These are phyloP conservation scores for Afroboletus lepidellus DNA, from an alignment of 1,284 basidiomycete species.

Conservation along the genomic window DNA sequence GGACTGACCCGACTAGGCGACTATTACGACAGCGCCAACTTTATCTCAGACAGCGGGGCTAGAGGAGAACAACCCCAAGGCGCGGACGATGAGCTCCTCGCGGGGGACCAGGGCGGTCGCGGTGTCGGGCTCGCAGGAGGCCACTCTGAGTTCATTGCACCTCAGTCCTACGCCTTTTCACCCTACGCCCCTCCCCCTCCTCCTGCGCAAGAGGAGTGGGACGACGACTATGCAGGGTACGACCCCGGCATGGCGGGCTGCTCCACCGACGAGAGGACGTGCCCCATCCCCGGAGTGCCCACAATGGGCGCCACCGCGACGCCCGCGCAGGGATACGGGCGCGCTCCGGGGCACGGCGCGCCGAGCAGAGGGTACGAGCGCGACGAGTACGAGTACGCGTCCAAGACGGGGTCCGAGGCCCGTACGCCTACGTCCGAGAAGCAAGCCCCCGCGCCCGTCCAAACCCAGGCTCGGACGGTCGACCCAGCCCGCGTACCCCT, in stretches of 20 bases:
- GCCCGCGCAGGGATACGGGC: background rate
- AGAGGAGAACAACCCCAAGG: no score
- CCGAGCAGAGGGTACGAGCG: slow-evolving; percentile 4
- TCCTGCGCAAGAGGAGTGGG: no score
- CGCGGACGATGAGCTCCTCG: background rate
- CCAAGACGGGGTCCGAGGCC: background rate
- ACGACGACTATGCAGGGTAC: slow-evolving; percentile 19
- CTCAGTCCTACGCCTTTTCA: background rate
- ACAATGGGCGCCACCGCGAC: background rate
- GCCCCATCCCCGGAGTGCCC: slow-evolving; percentile 16
- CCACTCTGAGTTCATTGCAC: background rate
- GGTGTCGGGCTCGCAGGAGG: slow-evolving; percentile 7
- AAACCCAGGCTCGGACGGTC: background rate
- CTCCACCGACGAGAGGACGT: background rate
- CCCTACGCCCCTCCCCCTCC: background rate
- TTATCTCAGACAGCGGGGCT: slow-evolving; percentile 7
- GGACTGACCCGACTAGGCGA: slow-evolving; percentile 1
- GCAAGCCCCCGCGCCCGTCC: background rate
- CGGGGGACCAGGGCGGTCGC: slow-evolving; percentile 9
- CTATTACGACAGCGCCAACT: slow-evolving; percentile 8
- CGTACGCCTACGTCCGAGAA: background rate
- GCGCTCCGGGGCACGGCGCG: no score
- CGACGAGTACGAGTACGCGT: slow-evolving; percentile 2
- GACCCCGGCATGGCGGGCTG: slow-evolving; percentile 28
- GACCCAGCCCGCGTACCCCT: background rate